Conservation (phyloP, 163 green algal genomes). For the Prototheca cutis region DNA sequence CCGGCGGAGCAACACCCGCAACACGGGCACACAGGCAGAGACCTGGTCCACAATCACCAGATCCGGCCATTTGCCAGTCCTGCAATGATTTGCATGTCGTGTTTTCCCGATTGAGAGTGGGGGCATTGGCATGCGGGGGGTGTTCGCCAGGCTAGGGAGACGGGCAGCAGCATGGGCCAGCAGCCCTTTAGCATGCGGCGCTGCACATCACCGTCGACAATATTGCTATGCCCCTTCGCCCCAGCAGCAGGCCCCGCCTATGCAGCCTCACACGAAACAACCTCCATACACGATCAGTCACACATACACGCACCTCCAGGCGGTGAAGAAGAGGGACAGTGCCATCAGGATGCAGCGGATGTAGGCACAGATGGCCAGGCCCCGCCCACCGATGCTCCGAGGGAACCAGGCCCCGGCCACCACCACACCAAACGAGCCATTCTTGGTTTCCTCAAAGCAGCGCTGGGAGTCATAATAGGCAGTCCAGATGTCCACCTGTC, state of each 20-base stretch:
- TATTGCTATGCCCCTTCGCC: not conserved
- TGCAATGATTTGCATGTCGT: not conserved
- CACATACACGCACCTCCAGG: slow-evolving; percentile 38
- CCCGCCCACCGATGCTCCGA: slow-evolving; percentile 46
- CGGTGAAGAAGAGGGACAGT: slow-evolving; percentile 31
- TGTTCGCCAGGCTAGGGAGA: not conserved
- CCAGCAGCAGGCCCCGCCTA: not conserved
- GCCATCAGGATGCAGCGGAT: slow-evolving; percentile 69
- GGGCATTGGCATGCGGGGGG: not conserved
- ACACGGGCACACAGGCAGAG: slow-evolving; percentile 66
- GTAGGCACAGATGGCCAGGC: slow-evolving; percentile 76
- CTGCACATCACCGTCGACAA: not conserved
- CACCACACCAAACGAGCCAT: slow-evolving; percentile 63
- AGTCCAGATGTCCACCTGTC: slow-evolving; percentile 85
- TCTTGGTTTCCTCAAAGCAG: slow-evolving; percentile 89
- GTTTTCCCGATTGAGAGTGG: not conserved
- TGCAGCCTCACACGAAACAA: not conserved
- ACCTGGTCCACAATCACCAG: slow-evolving; percentile 73
- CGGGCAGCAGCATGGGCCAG: not conserved
- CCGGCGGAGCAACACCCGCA: slow-evolving; percentile 29
- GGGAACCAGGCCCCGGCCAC: slow-evolving; percentile 83
- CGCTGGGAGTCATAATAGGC: slow-evolving; percentile 66
- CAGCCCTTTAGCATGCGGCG: too few relatives aligned
- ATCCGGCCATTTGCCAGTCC: slow-evolving; percentile 37
- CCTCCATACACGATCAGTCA: not conserved